A percentile compares a stretch with the other conserved stretches of the same genome.
These are phyloP conservation scores for Komagataella pastoris DNA, from an alignment of 805 yeast genomes.

Conservation along the genomic window DNA sequence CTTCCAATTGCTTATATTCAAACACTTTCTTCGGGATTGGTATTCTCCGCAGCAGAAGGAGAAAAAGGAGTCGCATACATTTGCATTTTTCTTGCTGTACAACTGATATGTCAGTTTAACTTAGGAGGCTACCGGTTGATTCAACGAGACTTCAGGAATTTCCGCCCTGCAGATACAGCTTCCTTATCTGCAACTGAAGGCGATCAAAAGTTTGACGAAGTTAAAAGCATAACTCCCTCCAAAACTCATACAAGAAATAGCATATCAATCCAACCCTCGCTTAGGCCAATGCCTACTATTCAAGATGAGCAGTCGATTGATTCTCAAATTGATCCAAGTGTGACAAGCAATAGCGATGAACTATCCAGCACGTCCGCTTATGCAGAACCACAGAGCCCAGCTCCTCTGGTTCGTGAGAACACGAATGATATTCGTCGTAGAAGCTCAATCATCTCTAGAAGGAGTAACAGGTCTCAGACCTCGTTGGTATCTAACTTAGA, in stretches of 20 bases:
- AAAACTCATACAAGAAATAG: neutral
- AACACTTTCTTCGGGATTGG: constrained; percentile 51
- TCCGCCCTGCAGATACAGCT: neutral
- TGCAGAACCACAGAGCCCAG: neutral
- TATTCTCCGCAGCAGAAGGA: constrained; percentile 46
- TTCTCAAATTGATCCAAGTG: neutral
- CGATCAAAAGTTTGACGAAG: neutral
- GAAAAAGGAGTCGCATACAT: constrained; percentile 74
- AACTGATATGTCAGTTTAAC: constrained; percentile 57
- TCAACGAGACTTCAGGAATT: constrained; percentile 49
- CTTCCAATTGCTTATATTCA: constrained; percentile 76
- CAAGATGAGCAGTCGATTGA: neutral
- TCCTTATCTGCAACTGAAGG: neutral
- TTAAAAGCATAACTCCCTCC: neutral
- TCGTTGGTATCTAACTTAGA: constrained; percentile 4
- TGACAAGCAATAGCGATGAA: neutral
- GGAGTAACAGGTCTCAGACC: neutral
- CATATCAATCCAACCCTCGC: neutral
- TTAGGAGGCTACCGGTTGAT: constrained; percentile 62
- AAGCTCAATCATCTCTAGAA: neutral
- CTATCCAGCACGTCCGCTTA: neutral
- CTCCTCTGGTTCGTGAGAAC: neutral
- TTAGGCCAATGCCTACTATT: neutral
- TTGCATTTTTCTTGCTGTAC: constrained; percentile 61
- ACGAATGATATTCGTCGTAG: neutral